Evolutionary conservation across 2,329 filamentous ascomycete genomes (phyloP), one percentile per base, ranked within the genome.

Genomic region (Lachnellula willkommii): DNA sequence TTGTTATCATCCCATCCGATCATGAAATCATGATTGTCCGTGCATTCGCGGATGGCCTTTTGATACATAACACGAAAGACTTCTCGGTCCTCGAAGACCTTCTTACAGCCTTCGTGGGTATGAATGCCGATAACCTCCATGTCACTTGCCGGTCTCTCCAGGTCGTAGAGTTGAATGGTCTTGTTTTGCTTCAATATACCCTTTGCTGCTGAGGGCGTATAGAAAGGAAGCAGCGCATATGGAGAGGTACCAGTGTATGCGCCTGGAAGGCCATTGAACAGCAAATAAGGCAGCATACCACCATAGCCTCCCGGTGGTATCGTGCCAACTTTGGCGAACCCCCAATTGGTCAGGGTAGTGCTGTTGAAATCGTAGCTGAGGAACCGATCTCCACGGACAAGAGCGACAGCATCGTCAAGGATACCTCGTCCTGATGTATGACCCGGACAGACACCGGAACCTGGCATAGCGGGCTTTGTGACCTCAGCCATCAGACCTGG

Each of bases 401-500:
- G 69, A 6, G 74, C 68, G 1, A 78, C 76, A n/a, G 76, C 76
- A 60, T 78, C 76, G 49, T 75, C 71, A 6, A 78, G 66, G 50
- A 78, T 77, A 46, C 72, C 75, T 54, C 75, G 71, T 47, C 73
- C 73, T 5, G 71, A 74, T 2, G 66, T 76, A 24, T 77, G 73
- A 8, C 72, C 71, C 14, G 75, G 74, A 49, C 74, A 76, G 26
- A 77, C 70, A 60, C 75, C 75, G 60, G 70, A 73, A 4, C 75
- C 75, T 5, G 74, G 74, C 65, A 79, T 76, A 0, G 79, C 63
- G 4, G 76, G 74, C 62, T 84, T 84, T 14, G 79, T 74, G 53
- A 77, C 74, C 66, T 84, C 81, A 8, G 78, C 73, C 63, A 82
- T 75, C 6, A 83, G 63, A 12, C 81, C 81, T 2, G 81, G 81